Evolutionary conservation across 2,329 filamentous ascomycete genomes (phyloP).

Genomic region (Xylaria sp.): DNA sequence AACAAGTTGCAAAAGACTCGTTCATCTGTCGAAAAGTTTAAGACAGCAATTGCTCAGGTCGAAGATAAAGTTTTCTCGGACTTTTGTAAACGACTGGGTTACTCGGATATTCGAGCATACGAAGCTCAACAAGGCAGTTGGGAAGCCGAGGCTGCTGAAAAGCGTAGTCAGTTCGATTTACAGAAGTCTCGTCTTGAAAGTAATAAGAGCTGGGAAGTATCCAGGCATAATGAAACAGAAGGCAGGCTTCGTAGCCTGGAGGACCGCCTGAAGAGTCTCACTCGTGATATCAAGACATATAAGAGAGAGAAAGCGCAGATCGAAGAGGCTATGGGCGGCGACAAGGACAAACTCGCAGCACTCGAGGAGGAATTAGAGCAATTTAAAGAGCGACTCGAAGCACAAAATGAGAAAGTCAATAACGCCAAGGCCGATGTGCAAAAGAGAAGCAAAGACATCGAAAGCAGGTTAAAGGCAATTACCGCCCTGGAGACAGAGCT

Average conservation of each 20-base stretch:
- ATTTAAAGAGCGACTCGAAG: constrained; percentile 72
- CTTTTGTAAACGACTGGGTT: constrained; percentile 89
- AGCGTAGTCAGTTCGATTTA: constrained; percentile 85
- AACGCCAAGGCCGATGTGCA: constrained; percentile 82
- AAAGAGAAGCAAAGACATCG: constrained; percentile 85
- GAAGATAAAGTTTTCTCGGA: constrained; percentile 87
- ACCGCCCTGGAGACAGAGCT: constrained; percentile 83
- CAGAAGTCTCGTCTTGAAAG: constrained; percentile 81
- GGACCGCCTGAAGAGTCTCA: constrained; percentile 71
- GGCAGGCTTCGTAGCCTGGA: constrained; percentile 76
- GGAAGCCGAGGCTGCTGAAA: constrained; percentile 88
- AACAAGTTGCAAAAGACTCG: constrained; percentile 70
- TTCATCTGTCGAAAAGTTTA: constrained; percentile 62
- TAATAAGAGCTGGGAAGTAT: constrained; percentile 66
- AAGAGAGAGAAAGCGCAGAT: constrained; percentile 78
- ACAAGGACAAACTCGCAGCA: constrained; percentile 80
- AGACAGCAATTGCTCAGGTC: constrained; percentile 75
- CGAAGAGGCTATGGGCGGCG: constrained; percentile 75
- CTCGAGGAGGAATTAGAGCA: constrained; percentile 77
- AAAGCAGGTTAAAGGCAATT: constrained; percentile 77
- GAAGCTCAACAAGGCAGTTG: constrained; percentile 92
- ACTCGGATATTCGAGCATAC: constrained; percentile 89
- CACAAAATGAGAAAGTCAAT: constrained; percentile 79
- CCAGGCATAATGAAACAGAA: constrained; percentile 66
- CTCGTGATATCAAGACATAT: constrained; percentile 75